A percentile compares a stretch with the other conserved stretches of the same genome.
Evolutionary conservation across 331 rosid genomes (phyloP).

Genomic region (Spiraea crenata): DNA sequence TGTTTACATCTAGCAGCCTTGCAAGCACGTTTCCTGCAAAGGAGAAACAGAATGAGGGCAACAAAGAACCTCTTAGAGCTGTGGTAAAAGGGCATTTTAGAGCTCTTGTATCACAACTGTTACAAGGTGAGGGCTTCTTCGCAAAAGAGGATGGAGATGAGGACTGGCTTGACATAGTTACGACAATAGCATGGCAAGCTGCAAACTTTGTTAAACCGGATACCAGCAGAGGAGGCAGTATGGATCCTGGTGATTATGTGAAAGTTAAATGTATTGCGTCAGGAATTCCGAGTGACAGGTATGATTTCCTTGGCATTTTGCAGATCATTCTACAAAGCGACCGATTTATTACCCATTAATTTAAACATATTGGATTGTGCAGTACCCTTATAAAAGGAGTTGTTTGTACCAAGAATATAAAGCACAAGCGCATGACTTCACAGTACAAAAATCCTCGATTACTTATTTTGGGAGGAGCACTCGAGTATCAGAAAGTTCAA

Average conservation of each 20-base stretch:
- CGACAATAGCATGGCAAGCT: constrained; percentile 89
- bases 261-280: constrained; percentile 88
- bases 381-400: constrained; percentile 84
- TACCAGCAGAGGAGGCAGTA: constrained; percentile 94
- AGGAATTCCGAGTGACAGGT: constrained; percentile 89
- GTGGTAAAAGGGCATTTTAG: constrained; percentile 88
- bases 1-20: constrained; percentile 74
- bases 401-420: constrained; percentile 91
- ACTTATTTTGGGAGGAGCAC: constrained; percentile 81
- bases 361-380: constrained; percentile 34
- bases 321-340: neutral
- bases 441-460: constrained; percentile 75
- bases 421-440: constrained; percentile 98
- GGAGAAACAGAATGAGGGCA: constrained; percentile 66
- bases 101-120: constrained; percentile 89
- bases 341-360: constrained; percentile 10
- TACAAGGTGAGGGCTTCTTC: constrained; percentile 74
- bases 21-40: constrained; percentile 65
- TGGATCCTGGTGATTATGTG: constrained; percentile 95
- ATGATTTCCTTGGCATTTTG: constrained; percentile 23
- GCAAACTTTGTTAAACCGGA: constrained; percentile 95
- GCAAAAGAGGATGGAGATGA: constrained; percentile 55
- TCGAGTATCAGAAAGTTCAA: constrained; percentile 93
- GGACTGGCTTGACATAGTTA: constrained; percentile 85
- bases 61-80: constrained; percentile 76